Evolutionary conservation across 2,329 filamentous ascomycete genomes (phyloP).

Genomic region (Pseudocercospora crystallina): DNA sequence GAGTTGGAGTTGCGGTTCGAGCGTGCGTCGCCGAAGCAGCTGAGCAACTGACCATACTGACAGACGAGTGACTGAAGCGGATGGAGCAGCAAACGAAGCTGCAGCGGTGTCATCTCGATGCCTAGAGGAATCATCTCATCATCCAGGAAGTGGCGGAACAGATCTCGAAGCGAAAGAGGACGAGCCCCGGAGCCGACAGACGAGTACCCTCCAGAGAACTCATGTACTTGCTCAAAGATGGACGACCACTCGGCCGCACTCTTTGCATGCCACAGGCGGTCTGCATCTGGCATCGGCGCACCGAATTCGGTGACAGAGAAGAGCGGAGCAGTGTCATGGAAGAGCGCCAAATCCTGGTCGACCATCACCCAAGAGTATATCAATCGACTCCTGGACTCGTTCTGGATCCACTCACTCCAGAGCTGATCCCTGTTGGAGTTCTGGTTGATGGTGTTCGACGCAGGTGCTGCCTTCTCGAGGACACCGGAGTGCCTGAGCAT

Average conservation of each 20-base stretch:
- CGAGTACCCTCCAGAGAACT: constrained; percentile 54
- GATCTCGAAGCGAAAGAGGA: constrained; percentile 60
- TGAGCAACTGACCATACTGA: constrained; percentile 64
- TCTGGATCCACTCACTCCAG: constrained; percentile 66
- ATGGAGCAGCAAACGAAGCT: constrained; percentile 67
- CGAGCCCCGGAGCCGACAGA: constrained; percentile 54
- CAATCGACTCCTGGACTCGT: constrained; percentile 64
- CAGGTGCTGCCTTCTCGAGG: constrained; percentile 52
- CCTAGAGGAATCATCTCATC: constrained; percentile 59
- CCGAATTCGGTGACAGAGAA: constrained; percentile 66
- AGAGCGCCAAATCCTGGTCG: constrained; percentile 69
- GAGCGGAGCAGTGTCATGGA: constrained; percentile 62
- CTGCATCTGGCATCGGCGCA: constrained; percentile 63
- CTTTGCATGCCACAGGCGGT: constrained; percentile 63
- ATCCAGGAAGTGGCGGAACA: constrained; percentile 68
- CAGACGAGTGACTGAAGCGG: constrained; percentile 65
- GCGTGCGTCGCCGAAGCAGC: constrained; percentile 61
- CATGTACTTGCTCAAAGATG: constrained; percentile 59
- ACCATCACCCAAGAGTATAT: constrained; percentile 76
- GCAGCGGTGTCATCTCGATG: constrained; percentile 54
- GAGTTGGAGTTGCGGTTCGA: constrained; percentile 45
- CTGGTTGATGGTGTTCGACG: constrained; percentile 47
- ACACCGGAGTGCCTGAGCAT: constrained; percentile 71
- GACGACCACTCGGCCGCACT: constrained; percentile 60
- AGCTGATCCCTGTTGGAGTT: constrained; percentile 50